Evolutionary conservation across 768 basidiomycete genomes (phyloP).

Genomic region (Termitomyces heimii): DNA sequence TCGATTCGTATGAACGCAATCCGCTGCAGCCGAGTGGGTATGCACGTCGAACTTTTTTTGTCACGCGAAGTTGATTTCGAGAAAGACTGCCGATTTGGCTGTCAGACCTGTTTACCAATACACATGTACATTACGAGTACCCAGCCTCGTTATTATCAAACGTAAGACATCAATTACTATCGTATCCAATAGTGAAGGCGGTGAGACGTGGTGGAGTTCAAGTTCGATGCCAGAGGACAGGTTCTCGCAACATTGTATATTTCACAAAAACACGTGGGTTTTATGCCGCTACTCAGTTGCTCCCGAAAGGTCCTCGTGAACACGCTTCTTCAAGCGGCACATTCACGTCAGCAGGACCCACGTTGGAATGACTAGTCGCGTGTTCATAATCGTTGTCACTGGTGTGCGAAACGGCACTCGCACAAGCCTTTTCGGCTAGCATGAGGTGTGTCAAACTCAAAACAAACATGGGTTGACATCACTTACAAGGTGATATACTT

Average conservation of each 20-base stretch:
- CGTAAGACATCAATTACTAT: too few species aligned
- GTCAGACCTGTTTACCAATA: not conserved
- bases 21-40: not conserved
- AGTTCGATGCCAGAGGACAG: not conserved
- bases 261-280: not conserved
- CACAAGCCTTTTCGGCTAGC: slow-evolving; percentile 20
- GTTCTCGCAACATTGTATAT: not conserved
- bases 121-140: too few species aligned
- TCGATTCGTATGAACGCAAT: too few species aligned
- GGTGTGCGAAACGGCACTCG: slow-evolving; percentile 22
- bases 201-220: not conserved
- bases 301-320: not conserved
- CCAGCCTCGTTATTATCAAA: not conserved
- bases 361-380: slow-evolving; percentile 23
- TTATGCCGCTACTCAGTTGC: not conserved
- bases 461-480: not conserved
- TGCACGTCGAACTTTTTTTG: not conserved
- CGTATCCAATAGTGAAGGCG: not conserved
- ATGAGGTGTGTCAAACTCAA: slow-evolving; percentile 15
- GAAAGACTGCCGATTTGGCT: not conserved
- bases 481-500: slow-evolving; percentile 19
- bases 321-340: not conserved
- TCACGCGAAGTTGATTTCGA: not conserved
- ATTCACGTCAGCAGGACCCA: slow-evolving; percentile 2
- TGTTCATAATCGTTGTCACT: slow-evolving; percentile 22